These are phyloP conservation scores for Pholiota conissans DNA, from an alignment of 768 basidiomycete species.

Conservation along the genomic window DNA sequence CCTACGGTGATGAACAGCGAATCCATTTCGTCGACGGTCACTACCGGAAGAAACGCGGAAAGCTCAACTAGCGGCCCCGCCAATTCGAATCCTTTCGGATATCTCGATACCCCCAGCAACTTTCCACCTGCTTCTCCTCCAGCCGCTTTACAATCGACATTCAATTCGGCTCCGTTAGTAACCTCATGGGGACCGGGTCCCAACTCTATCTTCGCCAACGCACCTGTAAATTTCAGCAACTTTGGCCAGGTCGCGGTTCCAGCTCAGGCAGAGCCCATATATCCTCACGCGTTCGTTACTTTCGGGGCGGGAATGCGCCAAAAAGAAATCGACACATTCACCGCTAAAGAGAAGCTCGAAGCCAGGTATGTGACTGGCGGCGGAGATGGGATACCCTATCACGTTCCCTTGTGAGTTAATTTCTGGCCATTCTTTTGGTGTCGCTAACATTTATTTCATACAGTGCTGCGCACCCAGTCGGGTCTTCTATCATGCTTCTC, in stretches of 20 bases:
- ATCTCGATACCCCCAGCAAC: conserved; percentile 43
- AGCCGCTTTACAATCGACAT: conserved; percentile 30
- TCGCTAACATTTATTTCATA: conserved; percentile 2
- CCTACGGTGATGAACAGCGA: too few species aligned
- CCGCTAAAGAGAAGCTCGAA: conserved; percentile 65
- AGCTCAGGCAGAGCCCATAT: conserved; percentile 55
- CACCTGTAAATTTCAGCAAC: conserved; percentile 4
- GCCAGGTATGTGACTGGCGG: conserved; percentile 52
- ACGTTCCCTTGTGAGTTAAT: conserved; percentile 69
- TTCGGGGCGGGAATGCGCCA: conserved; percentile 86
- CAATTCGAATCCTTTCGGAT: conserved; percentile 58
- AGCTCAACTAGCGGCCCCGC: conserved; percentile 8
- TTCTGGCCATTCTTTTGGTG: conserved; percentile 1
- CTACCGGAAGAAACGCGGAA: background rate
- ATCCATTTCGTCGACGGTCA: background rate
- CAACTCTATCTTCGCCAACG: conserved; percentile 25
- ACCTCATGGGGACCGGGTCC: conserved; percentile 34
- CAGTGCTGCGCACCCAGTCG: conserved; percentile 78
- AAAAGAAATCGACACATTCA: conserved; percentile 80
- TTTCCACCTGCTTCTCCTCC: conserved; percentile 29
- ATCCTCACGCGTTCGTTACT: conserved; percentile 77
- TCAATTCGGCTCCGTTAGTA: conserved; percentile 34
- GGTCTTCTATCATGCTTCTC: conserved; percentile 77
- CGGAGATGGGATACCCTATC: conserved; percentile 67
- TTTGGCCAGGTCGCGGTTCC: conserved; percentile 36